Evolutionary conservation across 257 asterid species (phyloP).

Genomic region (Nicotiana obtusifolia): DNA sequence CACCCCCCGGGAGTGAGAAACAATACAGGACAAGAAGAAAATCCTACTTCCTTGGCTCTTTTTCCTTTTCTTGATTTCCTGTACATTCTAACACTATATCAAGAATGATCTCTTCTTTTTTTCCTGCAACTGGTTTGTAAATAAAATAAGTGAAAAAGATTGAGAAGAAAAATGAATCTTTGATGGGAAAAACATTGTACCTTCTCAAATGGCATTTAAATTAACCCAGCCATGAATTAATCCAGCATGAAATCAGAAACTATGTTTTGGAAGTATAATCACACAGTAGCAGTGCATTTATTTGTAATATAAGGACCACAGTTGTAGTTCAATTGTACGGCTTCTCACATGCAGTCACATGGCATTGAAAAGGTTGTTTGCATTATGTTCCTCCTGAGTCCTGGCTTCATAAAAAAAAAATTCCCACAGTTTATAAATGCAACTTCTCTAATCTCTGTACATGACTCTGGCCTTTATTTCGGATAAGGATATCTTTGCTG

Average conservation of each 20-base stretch:
- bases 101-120: background rate
- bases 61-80: background rate
- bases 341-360: conserved; percentile 7
- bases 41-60: background rate
- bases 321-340: background rate
- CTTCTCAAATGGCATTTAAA: background rate
- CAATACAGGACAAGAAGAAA: background rate
- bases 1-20: background rate
- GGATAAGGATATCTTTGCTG: background rate
- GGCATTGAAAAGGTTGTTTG: background rate
- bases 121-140: background rate
- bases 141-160: background rate
- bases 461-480: background rate
- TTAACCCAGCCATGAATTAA: background rate
- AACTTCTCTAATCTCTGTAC: background rate
- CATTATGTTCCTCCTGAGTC: background rate
- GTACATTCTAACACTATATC: background rate
- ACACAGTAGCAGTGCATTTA: background rate
- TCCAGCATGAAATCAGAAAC: background rate
- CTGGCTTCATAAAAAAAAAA: background rate
- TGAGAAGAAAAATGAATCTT: background rate
- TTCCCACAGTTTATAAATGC: background rate
- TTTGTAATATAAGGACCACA: background rate
- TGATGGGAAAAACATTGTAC: background rate
- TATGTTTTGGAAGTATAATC: background rate